These are phyloP conservation scores for Penicillium taxi DNA, from an alignment of 495 filamentous ascomycete species.

Conservation along the genomic window DNA sequence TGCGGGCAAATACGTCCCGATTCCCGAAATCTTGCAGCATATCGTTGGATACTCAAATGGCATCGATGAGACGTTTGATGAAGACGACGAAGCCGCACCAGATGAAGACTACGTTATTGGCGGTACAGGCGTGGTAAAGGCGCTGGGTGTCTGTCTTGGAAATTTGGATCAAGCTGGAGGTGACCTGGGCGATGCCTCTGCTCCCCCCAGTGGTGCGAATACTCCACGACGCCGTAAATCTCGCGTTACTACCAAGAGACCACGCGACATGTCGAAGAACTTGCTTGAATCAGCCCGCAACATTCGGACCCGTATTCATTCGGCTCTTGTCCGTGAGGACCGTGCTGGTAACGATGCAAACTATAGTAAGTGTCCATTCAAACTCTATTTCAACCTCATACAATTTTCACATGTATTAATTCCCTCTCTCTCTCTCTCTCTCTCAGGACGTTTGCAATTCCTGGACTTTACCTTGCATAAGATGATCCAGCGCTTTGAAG, in stretches of 20 bases:
- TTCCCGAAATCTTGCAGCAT: conserved; percentile 61
- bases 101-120: conserved; percentile 95
- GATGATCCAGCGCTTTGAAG: conserved; percentile 92
- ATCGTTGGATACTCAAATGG: conserved; percentile 46
- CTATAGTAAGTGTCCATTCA: conserved; percentile 58
- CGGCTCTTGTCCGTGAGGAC: conserved; percentile 72
- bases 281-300: conserved; percentile 77
- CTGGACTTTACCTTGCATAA: conserved; percentile 79
- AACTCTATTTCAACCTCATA: background rate
- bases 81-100: conserved; percentile 64
- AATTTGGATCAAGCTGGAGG: conserved; percentile 46
- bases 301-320: conserved; percentile 75
- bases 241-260: conserved; percentile 49
- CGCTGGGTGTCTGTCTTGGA: conserved; percentile 78
- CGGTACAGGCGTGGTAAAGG: conserved; percentile 91
- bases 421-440: background rate
- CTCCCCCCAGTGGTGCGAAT: conserved; percentile 43
- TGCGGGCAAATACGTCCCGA: conserved; percentile 33
- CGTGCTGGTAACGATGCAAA: conserved; percentile 57
- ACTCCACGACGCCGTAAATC: conserved; percentile 45
- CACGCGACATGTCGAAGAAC: conserved; percentile 88
- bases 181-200: conserved; percentile 32
- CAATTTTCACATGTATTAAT: conserved; percentile 12
- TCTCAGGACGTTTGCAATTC: conserved; percentile 70
- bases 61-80: conserved; percentile 42